A percentile compares a stretch with the other conserved stretches of the same genome.
These are phyloP conservation scores for Nicotiana tomentosiformis DNA, from an alignment of 257 asterid genomes.

Conservation along the genomic window DNA sequence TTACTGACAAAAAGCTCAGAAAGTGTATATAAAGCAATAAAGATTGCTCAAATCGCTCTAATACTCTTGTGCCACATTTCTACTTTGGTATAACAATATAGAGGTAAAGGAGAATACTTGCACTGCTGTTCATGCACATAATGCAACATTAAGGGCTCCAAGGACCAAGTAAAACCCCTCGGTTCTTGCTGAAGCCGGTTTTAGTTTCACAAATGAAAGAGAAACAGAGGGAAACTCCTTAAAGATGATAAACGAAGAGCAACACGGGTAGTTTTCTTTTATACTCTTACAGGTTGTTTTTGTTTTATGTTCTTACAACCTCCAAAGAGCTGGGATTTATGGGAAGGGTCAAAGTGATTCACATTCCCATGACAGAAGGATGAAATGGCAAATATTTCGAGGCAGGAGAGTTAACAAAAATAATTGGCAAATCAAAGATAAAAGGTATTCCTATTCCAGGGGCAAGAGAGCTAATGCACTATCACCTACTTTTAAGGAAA, in stretches of 20 bases:
- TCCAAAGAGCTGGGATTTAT: neutral
- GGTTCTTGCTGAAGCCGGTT: neutral
- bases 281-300: neutral
- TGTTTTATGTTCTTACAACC: neutral
- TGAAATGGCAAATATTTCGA: neutral
- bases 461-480: neutral
- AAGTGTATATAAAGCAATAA: neutral
- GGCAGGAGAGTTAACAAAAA: neutral
- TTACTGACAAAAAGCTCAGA: neutral
- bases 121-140: neutral
- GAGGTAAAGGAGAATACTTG: neutral
- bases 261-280: neutral
- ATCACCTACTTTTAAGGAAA: neutral
- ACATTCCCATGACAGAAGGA: neutral
- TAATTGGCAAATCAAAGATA: neutral
- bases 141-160: neutral
- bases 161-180: neutral
- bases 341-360: neutral
- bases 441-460: neutral
- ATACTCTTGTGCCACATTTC: neutral
- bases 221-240: neutral
- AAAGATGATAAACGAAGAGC: neutral
- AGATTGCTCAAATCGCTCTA: constrained; percentile 4
- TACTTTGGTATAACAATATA: neutral
- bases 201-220: neutral